These are phyloP conservation scores for Epichloe amarillans DNA, from an alignment of 2,329 filamentous ascomycete species.

Conservation along the genomic window DNA sequence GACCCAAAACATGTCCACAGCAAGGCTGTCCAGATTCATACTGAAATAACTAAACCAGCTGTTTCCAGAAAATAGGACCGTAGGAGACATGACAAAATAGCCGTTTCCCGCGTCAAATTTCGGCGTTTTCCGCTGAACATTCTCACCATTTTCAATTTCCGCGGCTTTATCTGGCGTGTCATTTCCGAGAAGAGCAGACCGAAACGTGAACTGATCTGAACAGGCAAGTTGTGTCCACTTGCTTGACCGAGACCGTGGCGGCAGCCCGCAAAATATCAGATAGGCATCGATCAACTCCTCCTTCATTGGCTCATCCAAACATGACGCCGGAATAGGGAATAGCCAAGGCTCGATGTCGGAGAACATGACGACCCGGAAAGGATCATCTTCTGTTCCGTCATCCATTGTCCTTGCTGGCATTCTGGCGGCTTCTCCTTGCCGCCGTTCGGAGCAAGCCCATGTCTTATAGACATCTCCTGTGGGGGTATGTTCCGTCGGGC, in stretches of 20 bases:
- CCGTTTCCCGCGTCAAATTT: conserved; percentile 18
- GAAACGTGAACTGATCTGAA: conserved; percentile 18
- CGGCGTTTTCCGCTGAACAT: conserved; percentile 12
- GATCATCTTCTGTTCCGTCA: conserved; percentile 63
- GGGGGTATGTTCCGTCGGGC: not conserved
- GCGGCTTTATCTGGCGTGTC: conserved; percentile 1
- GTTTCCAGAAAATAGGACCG: conserved; percentile 38
- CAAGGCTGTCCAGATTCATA: conserved; percentile 10
- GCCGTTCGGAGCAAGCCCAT: conserved; percentile 43
- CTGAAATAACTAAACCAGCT: conserved; percentile 32
- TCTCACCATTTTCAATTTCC: not conserved
- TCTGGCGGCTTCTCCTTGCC: conserved; percentile 31
- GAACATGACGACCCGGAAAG: conserved; percentile 69
- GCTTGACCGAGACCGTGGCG: conserved; percentile 28
- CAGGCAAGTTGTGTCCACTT: conserved; percentile 17
- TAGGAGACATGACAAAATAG: conserved; percentile 24
- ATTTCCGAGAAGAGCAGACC: not conserved
- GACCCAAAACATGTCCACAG: conserved; percentile 32
- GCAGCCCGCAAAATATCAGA: conserved; percentile 52
- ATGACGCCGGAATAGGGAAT: conserved; percentile 30
- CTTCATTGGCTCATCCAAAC: conserved; percentile 20
- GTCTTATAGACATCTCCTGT: conserved; percentile 34
- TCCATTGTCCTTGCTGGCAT: conserved; percentile 64
- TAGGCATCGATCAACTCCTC: conserved; percentile 54
- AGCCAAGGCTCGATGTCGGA: conserved; percentile 59